Evolutionary conservation across 306 rosid species (phyloP).

Genomic region (Herpetospermum pedunculosum): DNA sequence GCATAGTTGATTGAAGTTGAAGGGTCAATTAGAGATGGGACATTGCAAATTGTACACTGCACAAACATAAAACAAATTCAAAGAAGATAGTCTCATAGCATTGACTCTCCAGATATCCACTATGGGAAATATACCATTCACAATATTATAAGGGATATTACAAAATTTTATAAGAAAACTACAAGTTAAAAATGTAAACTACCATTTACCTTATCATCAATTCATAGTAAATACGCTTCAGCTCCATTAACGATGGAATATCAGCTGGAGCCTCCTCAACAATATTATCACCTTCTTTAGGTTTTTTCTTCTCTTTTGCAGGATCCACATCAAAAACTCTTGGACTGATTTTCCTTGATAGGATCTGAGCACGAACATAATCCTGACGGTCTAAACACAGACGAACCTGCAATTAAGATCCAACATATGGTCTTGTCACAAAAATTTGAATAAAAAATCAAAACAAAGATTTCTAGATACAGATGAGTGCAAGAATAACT

Average conservation of each 20-base stretch:
- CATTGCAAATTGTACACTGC: not conserved
- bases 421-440: not conserved
- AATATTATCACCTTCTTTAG: conserved; percentile 72
- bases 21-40: not conserved
- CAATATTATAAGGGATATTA: not conserved
- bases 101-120: not conserved
- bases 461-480: not conserved
- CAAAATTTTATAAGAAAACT: not conserved
- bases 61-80: not conserved
- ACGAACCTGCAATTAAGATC: conserved; percentile 41
- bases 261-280: conserved; percentile 88
- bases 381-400: conserved; percentile 76
- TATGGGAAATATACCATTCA: not conserved
- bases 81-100: not conserved
- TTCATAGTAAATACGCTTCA: conserved; percentile 76
- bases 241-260: conserved; percentile 68
- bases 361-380: conserved; percentile 70
- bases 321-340: conserved; percentile 65
- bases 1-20: not conserved
- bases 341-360: conserved; percentile 74
- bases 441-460: not conserved
- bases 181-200: not conserved
- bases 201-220: conserved; percentile 57
- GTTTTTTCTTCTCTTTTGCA: conserved; percentile 77
- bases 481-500: not conserved